phyloP scores from a whole-genome alignment of 805 yeast genomes.

The Nakazawaea siamensis region DNA sequence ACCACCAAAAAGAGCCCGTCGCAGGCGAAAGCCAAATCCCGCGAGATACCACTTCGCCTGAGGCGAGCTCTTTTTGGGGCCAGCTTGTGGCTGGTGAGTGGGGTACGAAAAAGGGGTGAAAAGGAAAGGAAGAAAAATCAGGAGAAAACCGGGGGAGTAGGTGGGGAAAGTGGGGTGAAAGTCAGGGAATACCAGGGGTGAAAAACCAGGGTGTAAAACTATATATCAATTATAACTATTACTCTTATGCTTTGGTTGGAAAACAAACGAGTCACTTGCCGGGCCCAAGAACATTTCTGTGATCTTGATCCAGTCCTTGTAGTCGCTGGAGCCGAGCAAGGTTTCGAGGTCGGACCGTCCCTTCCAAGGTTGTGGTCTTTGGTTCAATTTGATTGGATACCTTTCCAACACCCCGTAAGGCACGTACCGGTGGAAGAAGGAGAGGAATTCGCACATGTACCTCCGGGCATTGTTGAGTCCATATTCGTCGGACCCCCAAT shows the following conservation, averaged over 20 bases:
- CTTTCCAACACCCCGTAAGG: slow-evolving; percentile 91
- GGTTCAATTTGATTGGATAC: slow-evolving; percentile 82
- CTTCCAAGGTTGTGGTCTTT: slow-evolving; percentile 88
- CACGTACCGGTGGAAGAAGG: slow-evolving; percentile 89
- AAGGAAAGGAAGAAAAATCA: too few relatives aligned
- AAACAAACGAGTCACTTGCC: slow-evolving; percentile 64
- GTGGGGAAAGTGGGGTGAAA: too few relatives aligned
- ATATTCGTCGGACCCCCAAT: slow-evolving; percentile 97
- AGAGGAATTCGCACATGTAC: slow-evolving; percentile 86
- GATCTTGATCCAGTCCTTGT: slow-evolving; percentile 91
- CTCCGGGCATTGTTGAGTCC: slow-evolving; percentile 86
- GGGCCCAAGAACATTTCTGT: slow-evolving; percentile 94
- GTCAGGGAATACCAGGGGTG: too few relatives aligned
- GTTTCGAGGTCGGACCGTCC: slow-evolving; percentile 94
- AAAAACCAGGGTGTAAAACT: too few relatives aligned
- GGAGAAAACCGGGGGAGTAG: too few relatives aligned
- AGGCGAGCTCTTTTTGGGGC: too few relatives aligned
- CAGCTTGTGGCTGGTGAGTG: too few relatives aligned
- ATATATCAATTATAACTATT: slow-evolving; percentile 74
- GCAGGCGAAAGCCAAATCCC: too few relatives aligned
- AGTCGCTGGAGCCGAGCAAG: slow-evolving; percentile 74
- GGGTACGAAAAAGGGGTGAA: too few relatives aligned
- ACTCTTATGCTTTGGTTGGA: slow-evolving; percentile 92
- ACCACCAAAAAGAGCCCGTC: too few relatives aligned
- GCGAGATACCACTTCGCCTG: too few relatives aligned